Conservation (phyloP, 495 filamentous ascomycete species). For the Penicillium fimorum region DNA sequence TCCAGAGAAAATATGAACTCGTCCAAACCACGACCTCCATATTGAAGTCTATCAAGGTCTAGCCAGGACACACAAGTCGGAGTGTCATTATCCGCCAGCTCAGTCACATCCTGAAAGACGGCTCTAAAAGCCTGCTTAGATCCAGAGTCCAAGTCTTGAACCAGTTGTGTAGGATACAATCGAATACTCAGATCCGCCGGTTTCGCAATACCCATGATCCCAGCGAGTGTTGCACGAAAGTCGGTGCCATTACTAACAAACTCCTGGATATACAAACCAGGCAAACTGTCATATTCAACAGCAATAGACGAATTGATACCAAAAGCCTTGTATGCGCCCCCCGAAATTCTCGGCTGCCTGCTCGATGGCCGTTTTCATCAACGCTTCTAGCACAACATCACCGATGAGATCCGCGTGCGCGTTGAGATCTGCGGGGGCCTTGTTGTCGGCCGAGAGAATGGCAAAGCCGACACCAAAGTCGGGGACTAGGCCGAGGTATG, state of each 20-base stretch:
- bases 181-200: constrained; percentile 39
- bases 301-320: constrained; percentile 24
- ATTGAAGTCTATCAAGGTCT: constrained; percentile 42
- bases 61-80: constrained; percentile 49
- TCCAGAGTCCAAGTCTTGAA: background rate
- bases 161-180: constrained; percentile 43
- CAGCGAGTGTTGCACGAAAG: constrained; percentile 29
- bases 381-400: constrained; percentile 36
- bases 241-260: constrained; percentile 53
- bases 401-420: constrained; percentile 28
- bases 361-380: constrained; percentile 43
- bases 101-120: constrained; percentile 22
- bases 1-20: constrained; percentile 51
- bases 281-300: constrained; percentile 38
- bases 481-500: constrained; percentile 44
- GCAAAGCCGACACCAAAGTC: constrained; percentile 52
- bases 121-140: constrained; percentile 36
- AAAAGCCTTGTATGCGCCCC: constrained; percentile 40
- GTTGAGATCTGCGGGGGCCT: constrained; percentile 24
- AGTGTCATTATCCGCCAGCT: constrained; percentile 1
- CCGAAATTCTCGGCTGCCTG: constrained; percentile 43
- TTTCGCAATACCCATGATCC: constrained; percentile 29
- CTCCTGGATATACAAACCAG: constrained; percentile 46
- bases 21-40: constrained; percentile 45
- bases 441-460: constrained; percentile 41